Percentiles rank a stretch among this genome's conserved stretches.
Conservation (phyloP, 371 early-diverging fungal genomes). For the Syncephalastrum contaminatum region DNA sequence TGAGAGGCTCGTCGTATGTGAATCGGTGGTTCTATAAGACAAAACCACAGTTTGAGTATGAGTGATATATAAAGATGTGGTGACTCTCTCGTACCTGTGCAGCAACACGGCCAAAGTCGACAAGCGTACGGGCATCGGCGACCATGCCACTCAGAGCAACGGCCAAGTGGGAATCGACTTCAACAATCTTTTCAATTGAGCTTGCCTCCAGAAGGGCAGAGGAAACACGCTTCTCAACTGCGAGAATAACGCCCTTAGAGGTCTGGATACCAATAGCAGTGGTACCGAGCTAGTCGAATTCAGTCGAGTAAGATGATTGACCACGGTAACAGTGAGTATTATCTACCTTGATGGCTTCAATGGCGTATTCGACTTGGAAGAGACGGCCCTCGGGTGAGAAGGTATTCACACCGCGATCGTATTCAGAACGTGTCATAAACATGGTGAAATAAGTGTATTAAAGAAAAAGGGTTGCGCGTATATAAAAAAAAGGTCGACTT, state of each 20-base stretch:
- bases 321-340: background rate
- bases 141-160: constrained; percentile 98
- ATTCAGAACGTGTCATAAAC: constrained; percentile 87
- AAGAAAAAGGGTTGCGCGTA: constrained; percentile 1
- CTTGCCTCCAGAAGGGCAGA: constrained; percentile 89
- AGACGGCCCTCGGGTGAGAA: constrained; percentile 98
- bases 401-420: constrained; percentile 98
- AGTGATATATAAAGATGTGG: background rate
- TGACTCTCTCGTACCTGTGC: constrained; percentile 70
- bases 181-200: constrained; percentile 96
- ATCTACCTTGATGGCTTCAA: constrained; percentile 97
- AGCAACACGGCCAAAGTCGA: constrained; percentile 96
- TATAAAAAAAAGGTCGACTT: constrained; percentile 1
- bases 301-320: constrained; percentile 1
- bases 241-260: constrained; percentile 89
- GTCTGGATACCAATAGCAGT: constrained; percentile 98
- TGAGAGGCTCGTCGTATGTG: constrained; percentile 92
- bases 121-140: constrained; percentile 95
- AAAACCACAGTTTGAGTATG: background rate
- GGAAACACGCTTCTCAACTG: constrained; percentile 96
- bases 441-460: constrained; percentile 25
- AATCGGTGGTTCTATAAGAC: constrained; percentile 84
- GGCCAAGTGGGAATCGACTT: constrained; percentile 93
- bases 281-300: constrained; percentile 78
- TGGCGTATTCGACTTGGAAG: constrained; percentile 99